Base-by-base conservation (phyloP, 305 asterid species). In the Fraxinus nigra region DNA sequence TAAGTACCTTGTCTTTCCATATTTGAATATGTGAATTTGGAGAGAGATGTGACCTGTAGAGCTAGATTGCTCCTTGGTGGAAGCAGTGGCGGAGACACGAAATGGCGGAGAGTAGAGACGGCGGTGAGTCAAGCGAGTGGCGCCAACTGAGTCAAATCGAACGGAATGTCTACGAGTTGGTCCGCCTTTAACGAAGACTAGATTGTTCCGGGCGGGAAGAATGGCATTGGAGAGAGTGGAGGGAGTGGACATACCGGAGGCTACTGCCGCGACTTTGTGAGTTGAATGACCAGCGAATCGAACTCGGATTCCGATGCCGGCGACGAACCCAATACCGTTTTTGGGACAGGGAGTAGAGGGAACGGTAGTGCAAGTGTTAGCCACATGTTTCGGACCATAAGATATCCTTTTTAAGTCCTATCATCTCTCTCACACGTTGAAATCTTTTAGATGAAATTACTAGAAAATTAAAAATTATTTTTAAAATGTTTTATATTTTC, bases 41-140 rank as follows among this genome's bases (percentile, higher is more conserved):
- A 54, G 28, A 59, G 75, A 9, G 61, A 28, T 59, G 34, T 2
- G 18, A 83, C 88, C 88, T 86, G 86, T 40, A 77, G 88, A 78
- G 43, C 77, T 63, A 56, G 75, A 11, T 46, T 61, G 86, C 77
- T 83, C 86, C 59, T 51, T 82, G 35, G 77, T 37, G 35, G 83
- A 35, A 76, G 81, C 82, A 22, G 86, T 51, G 24, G 81, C 78
- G 11, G 76, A 11, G 20, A 54, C 81, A 16, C 80, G 82, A 78
- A 83, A 72, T 81, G 82, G 35, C 16, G 86, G 79, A 51, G 72
- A 35, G 24, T 1, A 48, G 32, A 35, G 65, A 6, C 54, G 56
- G 40, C 34, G 82, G 63, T n/a, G 63, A 54, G 72, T 30, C n/a
- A 80, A 56, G 16, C 40, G 38, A 7, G 74, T 18, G 9, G 78